Conservation (phyloP, 1,139 yeast genomes). For the Zygosaccharomyces pseudobailii region DNA sequence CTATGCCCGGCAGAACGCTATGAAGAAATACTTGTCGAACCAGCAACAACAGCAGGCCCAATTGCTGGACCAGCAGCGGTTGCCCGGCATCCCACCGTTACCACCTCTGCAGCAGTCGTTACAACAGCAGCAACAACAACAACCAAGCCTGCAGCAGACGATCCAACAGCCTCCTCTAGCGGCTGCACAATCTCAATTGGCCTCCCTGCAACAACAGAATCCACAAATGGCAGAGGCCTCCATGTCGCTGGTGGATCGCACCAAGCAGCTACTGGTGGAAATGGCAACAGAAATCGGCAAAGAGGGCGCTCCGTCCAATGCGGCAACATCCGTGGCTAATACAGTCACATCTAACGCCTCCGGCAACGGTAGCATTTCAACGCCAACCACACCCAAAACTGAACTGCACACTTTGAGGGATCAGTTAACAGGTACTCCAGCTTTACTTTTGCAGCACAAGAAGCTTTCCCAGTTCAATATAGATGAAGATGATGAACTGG, state of each 20-base stretch:
- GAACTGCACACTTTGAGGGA: constrained; percentile 27
- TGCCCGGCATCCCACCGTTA: constrained; percentile 1
- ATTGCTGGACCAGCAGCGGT: constrained; percentile 11
- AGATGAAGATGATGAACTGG: constrained; percentile 63
- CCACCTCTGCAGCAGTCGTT: constrained; percentile 14
- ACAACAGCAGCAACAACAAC: constrained; percentile 42
- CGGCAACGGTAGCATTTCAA: constrained; percentile 26
- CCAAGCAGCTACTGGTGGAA: constrained; percentile 33
- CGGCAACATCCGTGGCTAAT: not conserved
- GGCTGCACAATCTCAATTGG: constrained; percentile 7
- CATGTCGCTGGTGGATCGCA: constrained; percentile 33
- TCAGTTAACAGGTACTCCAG: constrained; percentile 27
- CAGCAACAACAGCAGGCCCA: constrained; percentile 48
- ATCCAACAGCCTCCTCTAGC: constrained; percentile 25
- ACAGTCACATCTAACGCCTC: no score
- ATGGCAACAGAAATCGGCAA: constrained; percentile 27
- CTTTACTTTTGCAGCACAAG: constrained; percentile 53
- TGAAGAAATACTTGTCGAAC: constrained; percentile 40
- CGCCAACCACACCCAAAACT: constrained; percentile 32
- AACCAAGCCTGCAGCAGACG: constrained; percentile 38
- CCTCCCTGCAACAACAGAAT: constrained; percentile 9
- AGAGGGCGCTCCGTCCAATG: constrained; percentile 9
- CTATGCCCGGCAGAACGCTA: constrained; percentile 90
- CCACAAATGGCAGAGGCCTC: constrained; percentile 30
- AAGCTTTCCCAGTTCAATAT: constrained; percentile 52